Conservation (phyloP, 148 eudicot genomes). For the Nepenthes gracilis region DNA sequence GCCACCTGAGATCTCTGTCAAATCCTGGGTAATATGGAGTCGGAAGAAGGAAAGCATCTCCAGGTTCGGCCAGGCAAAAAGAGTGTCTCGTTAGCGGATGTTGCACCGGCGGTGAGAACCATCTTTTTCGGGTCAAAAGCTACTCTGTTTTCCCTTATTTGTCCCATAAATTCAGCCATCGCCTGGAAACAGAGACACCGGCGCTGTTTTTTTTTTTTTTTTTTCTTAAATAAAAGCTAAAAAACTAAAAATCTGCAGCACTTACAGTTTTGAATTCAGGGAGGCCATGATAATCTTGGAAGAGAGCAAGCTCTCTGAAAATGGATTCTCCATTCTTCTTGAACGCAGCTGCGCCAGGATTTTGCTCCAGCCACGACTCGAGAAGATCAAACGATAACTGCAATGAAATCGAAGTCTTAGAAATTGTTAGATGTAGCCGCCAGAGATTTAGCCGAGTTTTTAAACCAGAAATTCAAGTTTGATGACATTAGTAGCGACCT, state of each 20-base stretch:
- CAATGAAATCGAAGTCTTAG: slow-evolving; percentile 13
- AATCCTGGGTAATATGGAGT: slow-evolving; percentile 70
- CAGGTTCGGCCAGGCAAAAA: slow-evolving; percentile 58
- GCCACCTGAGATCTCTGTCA: slow-evolving; percentile 67
- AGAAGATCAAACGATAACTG: slow-evolving; percentile 53
- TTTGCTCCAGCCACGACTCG: slow-evolving; percentile 33
- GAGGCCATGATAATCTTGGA: slow-evolving; percentile 65
- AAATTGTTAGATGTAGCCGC: slow-evolving; percentile 8
- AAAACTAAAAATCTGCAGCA: too few species aligned
- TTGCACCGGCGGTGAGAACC: slow-evolving; percentile 57
- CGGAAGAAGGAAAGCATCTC: slow-evolving; percentile 58
- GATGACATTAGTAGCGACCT: slow-evolving; percentile 6
- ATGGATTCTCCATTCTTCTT: slow-evolving; percentile 21
- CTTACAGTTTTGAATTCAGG: slow-evolving; percentile 42
- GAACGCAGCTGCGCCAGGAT: slow-evolving; percentile 28
- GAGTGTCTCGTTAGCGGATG: slow-evolving; percentile 58
- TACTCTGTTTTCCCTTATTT: slow-evolving; percentile 36
- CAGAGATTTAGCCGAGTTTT: neutral
- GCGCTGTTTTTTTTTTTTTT: too few species aligned
- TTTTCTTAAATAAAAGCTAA: too few species aligned
- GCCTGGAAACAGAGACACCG: slow-evolving; percentile 1
- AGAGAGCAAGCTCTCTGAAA: slow-evolving; percentile 43
- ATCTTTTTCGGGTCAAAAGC: slow-evolving; percentile 35
- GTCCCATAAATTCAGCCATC: slow-evolving; percentile 3
- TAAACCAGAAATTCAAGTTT: neutral